Evolutionary conservation across 1,139 yeast species (phyloP), one percentile per base, ranked within the genome.

Genomic region (Suhomyces taliae): DNA sequence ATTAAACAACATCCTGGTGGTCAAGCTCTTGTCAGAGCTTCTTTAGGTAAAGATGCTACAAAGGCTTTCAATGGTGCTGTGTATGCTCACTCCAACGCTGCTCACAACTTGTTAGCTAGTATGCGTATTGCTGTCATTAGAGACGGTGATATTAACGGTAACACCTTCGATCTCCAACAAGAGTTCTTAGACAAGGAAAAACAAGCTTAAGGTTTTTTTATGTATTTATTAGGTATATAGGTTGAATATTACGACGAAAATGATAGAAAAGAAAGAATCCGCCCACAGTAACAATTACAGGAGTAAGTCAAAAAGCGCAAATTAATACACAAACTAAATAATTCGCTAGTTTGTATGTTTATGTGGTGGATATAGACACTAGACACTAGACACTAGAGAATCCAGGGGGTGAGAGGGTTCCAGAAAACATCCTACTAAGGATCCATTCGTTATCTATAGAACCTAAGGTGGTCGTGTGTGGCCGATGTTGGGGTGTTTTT

Each of bases 1-100:
- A 81, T 93, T 59, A 85, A 86, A 59, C 90, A 88, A 63, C 99
- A 93, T 71, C 99, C 99, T 52, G 99, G 99, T 79, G 99, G 99
- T 58, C 86, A 83, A 66, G 90, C 96, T 44, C 79, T 93, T 58
- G 76, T 93, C 55, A 78, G 82, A 64, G 87, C 96, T 36, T 90
- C 97, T 8, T 75, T 87, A 55, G 98, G 98, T 63, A 91, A 90
- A 72, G 99, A 93, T 69, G 97, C 97, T 43, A 90, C 98, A 36
- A 88, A 89, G 61, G 98, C 96, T 3, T 93, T 93, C 79, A 90
- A 90, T 67, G 99, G 99, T 62, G 98, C 97, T 62, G 99, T 93
- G 39, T 93, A 93, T 69, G 85, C 89, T 45, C 99, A 93, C 72
- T 89, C 97, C 40, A 93, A 91, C 63, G 99, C 99, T 53, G 99